Conservation (phyloP, 257 asterid genomes). For the Solanum ahanhuiri region DNA sequence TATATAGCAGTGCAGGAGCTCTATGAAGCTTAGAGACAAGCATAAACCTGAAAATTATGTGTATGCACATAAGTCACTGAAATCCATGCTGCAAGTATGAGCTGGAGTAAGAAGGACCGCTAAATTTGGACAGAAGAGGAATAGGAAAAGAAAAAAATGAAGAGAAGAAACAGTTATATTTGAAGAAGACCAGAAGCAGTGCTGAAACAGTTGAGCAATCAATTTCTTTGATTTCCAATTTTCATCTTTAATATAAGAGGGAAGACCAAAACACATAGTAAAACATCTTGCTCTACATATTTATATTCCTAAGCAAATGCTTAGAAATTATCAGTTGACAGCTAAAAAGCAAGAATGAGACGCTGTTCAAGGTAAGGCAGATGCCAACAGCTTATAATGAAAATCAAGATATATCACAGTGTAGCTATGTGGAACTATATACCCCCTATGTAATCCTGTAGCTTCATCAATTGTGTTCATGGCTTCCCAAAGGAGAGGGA, state of each 20-base stretch:
- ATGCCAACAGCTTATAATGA: not conserved
- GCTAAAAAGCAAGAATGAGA: not conserved
- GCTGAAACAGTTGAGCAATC: not conserved
- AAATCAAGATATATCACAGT: not conserved
- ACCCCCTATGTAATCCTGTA: conserved; percentile 90
- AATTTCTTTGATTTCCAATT: not conserved
- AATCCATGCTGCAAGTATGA: not conserved
- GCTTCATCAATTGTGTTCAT: conserved; percentile 90
- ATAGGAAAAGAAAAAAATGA: not conserved
- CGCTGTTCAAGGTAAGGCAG: not conserved
- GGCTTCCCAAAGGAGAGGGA: conserved; percentile 93
- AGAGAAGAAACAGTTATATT: not conserved
- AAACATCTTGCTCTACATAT: not conserved
- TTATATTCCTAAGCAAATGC: not conserved
- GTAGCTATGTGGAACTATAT: conserved; percentile 1
- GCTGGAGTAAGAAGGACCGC: not conserved
- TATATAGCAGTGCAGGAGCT: conserved; percentile 82
- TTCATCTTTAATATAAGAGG: not conserved
- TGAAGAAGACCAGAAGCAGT: not conserved
- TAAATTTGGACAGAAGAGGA: not conserved
- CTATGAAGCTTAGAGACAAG: conserved; percentile 78
- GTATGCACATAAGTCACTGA: not conserved
- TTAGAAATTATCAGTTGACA: not conserved
- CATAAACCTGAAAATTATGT: conserved; percentile 66
- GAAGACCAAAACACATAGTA: not conserved